Evolutionary conservation across 176 grass and related monocot genomes (phyloP), one percentile per base, ranked within the genome.

Genomic region (Oryza glumipatula): DNA sequence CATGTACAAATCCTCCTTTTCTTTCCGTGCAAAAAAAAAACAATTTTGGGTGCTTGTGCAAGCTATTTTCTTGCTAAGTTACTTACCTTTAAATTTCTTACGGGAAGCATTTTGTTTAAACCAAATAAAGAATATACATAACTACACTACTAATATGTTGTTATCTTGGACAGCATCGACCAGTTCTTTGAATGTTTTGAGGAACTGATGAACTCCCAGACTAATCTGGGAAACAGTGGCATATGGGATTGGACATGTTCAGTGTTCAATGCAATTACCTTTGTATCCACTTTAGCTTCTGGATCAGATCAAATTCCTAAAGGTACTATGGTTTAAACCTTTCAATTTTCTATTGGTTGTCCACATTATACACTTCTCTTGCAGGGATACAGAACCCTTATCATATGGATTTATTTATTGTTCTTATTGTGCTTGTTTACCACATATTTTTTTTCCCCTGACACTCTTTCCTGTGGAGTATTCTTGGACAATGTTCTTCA

Each of bases 181-280:
- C 93, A 99, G 58, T 99, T 99, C 82, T 99, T 99, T 91, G 96
- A 99, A 79, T 99, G 96, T 85, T 99, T 99, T 82, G 96, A 96
- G 72, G 96, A 86, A 78, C 86, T 99, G 84, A 95, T 89, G 87
- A 99, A 89, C 76, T 94, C 93, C 51, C 93, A 96, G 75, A 88
- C 83, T 66, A 93, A 68, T 84, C 78, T 90, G 68, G 88, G 89
- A 68, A 95, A 88, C 66, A 94, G 96, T 65, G 89, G 91, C 73
- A 94, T 96, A 87, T 99, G 93, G 96, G 92, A 96, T 72, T 99
- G 96, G 96, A 94, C 96, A 23, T 99, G 93, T 91, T 99, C 96
- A 76, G 93, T 96, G 72, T 99, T 99, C 86, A 94, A 94, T 60
- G 96, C 96, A 71, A 96, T 99, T 79, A 94, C 87, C 74, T 93